Evolutionary conservation across 176 grass and related monocot genomes (phyloP).

Genomic region (Chloris gayana): DNA sequence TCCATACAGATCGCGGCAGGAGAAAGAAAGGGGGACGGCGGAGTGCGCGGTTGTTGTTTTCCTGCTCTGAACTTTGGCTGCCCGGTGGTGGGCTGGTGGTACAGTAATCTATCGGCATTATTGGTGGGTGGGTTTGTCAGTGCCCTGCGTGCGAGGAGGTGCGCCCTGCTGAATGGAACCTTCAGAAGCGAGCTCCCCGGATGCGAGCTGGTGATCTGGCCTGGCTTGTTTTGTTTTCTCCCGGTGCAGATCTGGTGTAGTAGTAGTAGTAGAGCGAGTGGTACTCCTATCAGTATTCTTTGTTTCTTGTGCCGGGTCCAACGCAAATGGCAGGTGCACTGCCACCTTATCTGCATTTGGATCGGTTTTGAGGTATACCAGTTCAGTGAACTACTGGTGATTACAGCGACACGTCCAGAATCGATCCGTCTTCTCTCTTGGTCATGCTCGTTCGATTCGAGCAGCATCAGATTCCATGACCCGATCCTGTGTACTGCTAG

Average conservation of each 20-base stretch:
- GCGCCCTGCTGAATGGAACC: constrained; percentile 36
- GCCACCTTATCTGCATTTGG: not conserved
- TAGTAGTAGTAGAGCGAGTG: no score
- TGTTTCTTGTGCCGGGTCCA: not conserved
- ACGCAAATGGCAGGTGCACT: not conserved
- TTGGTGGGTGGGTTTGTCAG: constrained; percentile 17
- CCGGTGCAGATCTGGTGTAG: constrained; percentile 1
- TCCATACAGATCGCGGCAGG: constrained; percentile 10
- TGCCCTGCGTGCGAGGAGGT: not conserved
- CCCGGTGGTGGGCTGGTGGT: not conserved
- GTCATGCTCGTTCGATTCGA: not conserved
- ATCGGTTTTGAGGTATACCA: not conserved
- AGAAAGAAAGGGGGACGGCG: not conserved
- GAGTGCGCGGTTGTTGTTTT: not conserved
- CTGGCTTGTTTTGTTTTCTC: not conserved
- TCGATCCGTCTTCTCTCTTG: not conserved
- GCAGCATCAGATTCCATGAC: constrained; percentile 12
- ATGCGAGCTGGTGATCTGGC: constrained; percentile 35
- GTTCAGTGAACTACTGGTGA: not conserved
- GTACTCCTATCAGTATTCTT: not conserved
- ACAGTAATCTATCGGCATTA: constrained; percentile 22
- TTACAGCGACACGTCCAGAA: not conserved
- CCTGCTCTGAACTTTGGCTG: constrained; percentile 5
- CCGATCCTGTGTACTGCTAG: not conserved
- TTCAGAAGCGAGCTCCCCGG: constrained; percentile 51